Conservation (phyloP, 1,139 yeast species). For the Kodamaea ohmeri region DNA sequence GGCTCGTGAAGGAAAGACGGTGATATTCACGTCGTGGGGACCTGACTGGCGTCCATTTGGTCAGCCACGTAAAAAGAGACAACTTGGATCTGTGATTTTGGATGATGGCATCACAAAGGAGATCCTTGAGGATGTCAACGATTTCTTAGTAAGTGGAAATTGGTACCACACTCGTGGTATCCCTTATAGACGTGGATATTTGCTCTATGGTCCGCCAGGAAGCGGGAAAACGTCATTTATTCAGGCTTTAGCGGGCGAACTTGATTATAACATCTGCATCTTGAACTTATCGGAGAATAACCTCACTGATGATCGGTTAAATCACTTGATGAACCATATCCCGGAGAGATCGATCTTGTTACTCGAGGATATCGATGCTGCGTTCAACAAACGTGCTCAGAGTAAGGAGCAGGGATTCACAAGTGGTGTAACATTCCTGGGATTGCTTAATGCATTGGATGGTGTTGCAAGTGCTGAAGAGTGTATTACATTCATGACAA, state of each 20-base stretch:
- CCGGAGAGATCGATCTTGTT: constrained; percentile 85
- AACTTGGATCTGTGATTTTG: constrained; percentile 79
- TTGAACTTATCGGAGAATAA: constrained; percentile 87
- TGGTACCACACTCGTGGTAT: constrained; percentile 97
- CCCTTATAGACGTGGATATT: constrained; percentile 93
- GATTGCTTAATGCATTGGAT: constrained; percentile 87
- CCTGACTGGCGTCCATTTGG: constrained; percentile 99
- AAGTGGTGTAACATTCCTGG: constrained; percentile 93
- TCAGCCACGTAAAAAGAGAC: constrained; percentile 85
- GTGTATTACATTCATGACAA: constrained; percentile 94
- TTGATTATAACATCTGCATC: constrained; percentile 93
- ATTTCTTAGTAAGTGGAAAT: constrained; percentile 72
- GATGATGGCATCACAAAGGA: constrained; percentile 70
- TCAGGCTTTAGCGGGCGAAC: constrained; percentile 94
- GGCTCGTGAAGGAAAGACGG: constrained; percentile 90
- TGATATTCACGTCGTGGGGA: constrained; percentile 90
- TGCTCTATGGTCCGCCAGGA: constrained; percentile 97
- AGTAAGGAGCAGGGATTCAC: constrained; percentile 68
- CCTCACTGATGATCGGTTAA: constrained; percentile 88
- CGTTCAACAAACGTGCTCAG: constrained; percentile 81
- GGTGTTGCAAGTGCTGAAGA: constrained; percentile 99
- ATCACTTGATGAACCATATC: constrained; percentile 92
- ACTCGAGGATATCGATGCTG: constrained; percentile 94
- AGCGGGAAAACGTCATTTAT: constrained; percentile 95
- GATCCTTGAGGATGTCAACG: constrained; percentile 70